A percentile compares a stretch with the other conserved stretches of the same genome.
These are phyloP conservation scores for Xylaria arbuscula DNA, from an alignment of 2,329 filamentous ascomycete species.

Conservation along the genomic window DNA sequence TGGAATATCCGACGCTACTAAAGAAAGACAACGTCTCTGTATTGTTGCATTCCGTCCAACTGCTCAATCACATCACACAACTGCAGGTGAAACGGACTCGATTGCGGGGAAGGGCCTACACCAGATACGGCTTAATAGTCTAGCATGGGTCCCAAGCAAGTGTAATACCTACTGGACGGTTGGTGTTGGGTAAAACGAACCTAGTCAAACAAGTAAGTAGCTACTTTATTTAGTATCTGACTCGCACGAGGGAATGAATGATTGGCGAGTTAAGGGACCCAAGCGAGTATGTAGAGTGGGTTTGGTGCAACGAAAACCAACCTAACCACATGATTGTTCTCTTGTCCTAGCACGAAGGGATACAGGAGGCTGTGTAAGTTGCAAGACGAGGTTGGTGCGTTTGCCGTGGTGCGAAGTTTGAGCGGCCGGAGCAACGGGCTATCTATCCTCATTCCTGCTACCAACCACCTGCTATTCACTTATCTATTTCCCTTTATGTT, in stretches of 20 bases:
- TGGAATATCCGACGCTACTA: too few species aligned
- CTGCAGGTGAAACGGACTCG: slow-evolving; percentile 7
- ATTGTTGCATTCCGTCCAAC: not conserved
- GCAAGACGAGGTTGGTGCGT: slow-evolving; percentile 39
- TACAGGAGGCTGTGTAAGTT: slow-evolving; percentile 18
- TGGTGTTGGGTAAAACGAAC: slow-evolving; percentile 1
- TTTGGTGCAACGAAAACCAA: slow-evolving; percentile 8
- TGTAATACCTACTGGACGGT: too few species aligned
- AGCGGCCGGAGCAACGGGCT: slow-evolving; percentile 12
- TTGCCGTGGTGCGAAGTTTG: slow-evolving; percentile 21
- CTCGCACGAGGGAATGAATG: not conserved
- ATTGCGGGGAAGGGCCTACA: not conserved
- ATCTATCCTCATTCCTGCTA: slow-evolving; percentile 11
- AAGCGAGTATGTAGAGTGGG: not conserved
- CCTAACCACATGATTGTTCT: slow-evolving; percentile 12
- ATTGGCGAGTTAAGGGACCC: slow-evolving; percentile 9
- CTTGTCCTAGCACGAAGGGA: not conserved
- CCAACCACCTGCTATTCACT: not conserved
- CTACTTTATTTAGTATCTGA: not conserved
- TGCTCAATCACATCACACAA: not conserved
- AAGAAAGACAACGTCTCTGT: too few species aligned
- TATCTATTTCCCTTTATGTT: not conserved
- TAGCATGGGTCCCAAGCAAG: not conserved
- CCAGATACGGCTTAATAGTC: not conserved
- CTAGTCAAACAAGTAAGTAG: not conserved